phyloP scores from a whole-genome alignment of 2,329 filamentous ascomycete genomes.

The Penicillium sp. region DNA sequence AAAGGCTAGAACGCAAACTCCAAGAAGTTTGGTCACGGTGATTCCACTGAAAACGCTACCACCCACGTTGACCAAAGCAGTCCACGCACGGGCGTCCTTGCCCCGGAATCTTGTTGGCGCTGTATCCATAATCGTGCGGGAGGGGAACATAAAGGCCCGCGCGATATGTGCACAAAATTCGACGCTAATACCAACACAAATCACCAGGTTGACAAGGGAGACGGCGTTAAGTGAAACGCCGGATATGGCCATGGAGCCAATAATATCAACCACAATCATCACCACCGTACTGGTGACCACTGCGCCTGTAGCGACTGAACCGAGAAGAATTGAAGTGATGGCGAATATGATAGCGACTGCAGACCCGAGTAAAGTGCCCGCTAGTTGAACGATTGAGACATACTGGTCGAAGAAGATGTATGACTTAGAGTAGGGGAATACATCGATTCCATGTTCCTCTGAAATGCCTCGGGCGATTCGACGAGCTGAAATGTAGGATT shows the following conservation, averaged over 20 bases:
- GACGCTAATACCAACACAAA: conserved; percentile 93
- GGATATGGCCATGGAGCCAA: conserved; percentile 90
- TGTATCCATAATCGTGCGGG: conserved; percentile 77
- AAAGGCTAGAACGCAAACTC: conserved; percentile 89
- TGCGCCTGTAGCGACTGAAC: conserved; percentile 78
- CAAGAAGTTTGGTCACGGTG: conserved; percentile 91
- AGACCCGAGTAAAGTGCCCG: conserved; percentile 77
- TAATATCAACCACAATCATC: conserved; percentile 94
- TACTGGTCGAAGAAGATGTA: conserved; percentile 99
- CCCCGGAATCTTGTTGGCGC: conserved; percentile 79
- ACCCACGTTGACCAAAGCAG: conserved; percentile 91
- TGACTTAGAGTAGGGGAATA: conserved; percentile 97
- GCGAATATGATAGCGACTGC: conserved; percentile 85
- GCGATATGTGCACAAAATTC: conserved; percentile 98
- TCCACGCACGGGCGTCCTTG: conserved; percentile 86
- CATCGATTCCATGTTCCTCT: conserved; percentile 72
- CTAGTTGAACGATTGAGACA: conserved; percentile 78
- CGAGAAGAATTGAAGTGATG: conserved; percentile 79
- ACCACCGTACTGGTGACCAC: conserved; percentile 85
- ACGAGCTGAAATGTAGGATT: conserved; percentile 84
- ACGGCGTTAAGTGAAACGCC: conserved; percentile 93
- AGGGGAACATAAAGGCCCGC: conserved; percentile 93
- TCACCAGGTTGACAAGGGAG: conserved; percentile 92
- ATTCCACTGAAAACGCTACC: conserved; percentile 95
- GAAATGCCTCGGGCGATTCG: conserved; percentile 82